Evolutionary conservation across 1,284 basidiomycete species (phyloP), one percentile per base, ranked within the genome.

Genomic region (Cryptococcus jaspeensis): DNA sequence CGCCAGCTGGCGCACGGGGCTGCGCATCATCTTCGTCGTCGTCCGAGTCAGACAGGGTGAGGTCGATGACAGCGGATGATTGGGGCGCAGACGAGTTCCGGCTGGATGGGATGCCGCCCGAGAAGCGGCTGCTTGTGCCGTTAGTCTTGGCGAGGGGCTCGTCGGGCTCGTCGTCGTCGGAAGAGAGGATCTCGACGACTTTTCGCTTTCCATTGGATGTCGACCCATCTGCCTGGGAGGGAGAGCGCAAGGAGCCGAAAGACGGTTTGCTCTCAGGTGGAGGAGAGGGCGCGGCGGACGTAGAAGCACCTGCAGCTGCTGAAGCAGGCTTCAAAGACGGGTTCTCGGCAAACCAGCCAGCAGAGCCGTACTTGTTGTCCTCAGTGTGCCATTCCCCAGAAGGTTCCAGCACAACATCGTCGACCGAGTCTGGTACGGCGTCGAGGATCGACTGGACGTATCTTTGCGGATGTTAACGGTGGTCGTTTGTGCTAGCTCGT

Each of bases 371-470:
- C 73, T 88, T 90, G 77, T 89, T 84, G 75, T 98, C 91, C 16
- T 84, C 80, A 0, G 92, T 92, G 72, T 95, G 92, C 96, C 96
- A 99, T 69, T 92, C 86, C 0, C 92, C 94, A 71, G 95, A 87
- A 0, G 92, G 85, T 76, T 99, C 94, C 11, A 99, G 87, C 40
- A 95, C 83, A 12, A 99, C 93, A 63, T 94, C 89, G 55, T 99
- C 95, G 8, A 92, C 84, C 53, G 81, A 82, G 28, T 92, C 88
- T 0, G 90, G 84, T 0, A 70, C 66, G 3, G 68, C 61, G 15
- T 68, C 55, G 3, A 74, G 59, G 15, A 76, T 73, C 28, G 59
- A 59, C 20, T 68, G 47, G 18, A 67, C 62, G 54, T 62, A 71
- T 15, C 64, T 63, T 58, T 1, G 36, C 56, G 4, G 7, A 15